Evolutionary conservation across 768 basidiomycete genomes (phyloP).

Genomic region (Leccinum subgranulosum): DNA sequence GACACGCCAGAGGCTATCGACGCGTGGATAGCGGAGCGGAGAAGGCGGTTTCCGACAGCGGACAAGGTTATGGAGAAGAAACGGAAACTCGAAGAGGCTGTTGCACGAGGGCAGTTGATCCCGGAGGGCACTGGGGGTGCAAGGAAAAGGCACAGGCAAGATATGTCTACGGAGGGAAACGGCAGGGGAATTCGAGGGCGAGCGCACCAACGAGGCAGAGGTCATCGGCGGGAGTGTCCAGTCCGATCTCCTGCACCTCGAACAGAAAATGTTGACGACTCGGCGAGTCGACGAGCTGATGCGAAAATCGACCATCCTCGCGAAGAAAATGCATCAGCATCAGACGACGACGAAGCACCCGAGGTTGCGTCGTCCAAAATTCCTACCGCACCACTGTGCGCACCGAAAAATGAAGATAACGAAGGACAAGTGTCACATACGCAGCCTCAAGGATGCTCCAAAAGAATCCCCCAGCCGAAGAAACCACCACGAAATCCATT

Average conservation of each 20-base stretch:
- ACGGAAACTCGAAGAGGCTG: conserved; percentile 72
- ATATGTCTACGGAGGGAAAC: conserved; percentile 6
- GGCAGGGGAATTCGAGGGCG: conserved; percentile 4
- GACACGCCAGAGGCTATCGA: conserved; percentile 80
- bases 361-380: conserved; percentile 58
- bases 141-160: conserved; percentile 42
- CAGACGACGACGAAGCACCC: conserved; percentile 46
- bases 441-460: conserved; percentile 7
- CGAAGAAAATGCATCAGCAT: conserved; percentile 20
- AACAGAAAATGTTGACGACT: not conserved
- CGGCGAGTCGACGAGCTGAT: not conserved
- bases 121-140: conserved; percentile 42
- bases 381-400: conserved; percentile 7
- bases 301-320: not conserved
- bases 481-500: conserved; percentile 61
- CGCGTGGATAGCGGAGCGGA: conserved; percentile 88
- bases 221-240: conserved; percentile 22
- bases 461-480: conserved; percentile 42
- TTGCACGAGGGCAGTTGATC: conserved; percentile 72
- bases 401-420: conserved; percentile 7
- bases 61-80: conserved; percentile 76
- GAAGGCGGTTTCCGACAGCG: conserved; percentile 77
- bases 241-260: not conserved
- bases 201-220: conserved; percentile 29
- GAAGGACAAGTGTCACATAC: conserved; percentile 2